Conservation (phyloP, 805 yeast species). For the Nakazawaea laoshanensis region DNA sequence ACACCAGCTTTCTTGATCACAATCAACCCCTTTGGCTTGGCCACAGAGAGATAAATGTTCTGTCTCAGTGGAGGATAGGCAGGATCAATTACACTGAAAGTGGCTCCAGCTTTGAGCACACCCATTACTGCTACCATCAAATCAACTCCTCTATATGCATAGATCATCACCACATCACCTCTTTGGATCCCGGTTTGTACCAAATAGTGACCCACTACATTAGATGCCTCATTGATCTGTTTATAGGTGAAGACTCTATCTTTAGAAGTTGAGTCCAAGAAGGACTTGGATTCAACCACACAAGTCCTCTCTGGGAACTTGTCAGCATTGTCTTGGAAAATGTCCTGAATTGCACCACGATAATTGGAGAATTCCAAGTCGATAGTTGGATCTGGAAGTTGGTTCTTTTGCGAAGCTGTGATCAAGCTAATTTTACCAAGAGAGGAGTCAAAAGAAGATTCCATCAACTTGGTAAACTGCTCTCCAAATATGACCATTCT, state of each 20-base stretch:
- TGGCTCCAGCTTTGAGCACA: slow-evolving; percentile 96
- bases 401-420: slow-evolving; percentile 51
- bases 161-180: slow-evolving; percentile 97
- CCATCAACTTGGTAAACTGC: slow-evolving; percentile 54
- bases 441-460: slow-evolving; percentile 27
- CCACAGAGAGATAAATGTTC: slow-evolving; percentile 85
- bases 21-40: slow-evolving; percentile 85
- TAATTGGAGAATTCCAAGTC: slow-evolving; percentile 87
- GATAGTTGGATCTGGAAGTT: slow-evolving; percentile 80
- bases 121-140: slow-evolving; percentile 96
- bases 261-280: slow-evolving; percentile 39
- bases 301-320: slow-evolving; percentile 81
- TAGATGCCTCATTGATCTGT: slow-evolving; percentile 90
- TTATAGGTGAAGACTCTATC: slow-evolving; percentile 74
- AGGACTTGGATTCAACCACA: slow-evolving; percentile 85
- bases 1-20: slow-evolving; percentile 87
- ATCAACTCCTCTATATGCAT: slow-evolving; percentile 96
- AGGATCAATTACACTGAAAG: slow-evolving; percentile 97
- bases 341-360: slow-evolving; percentile 95
- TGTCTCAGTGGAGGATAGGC: slow-evolving; percentile 99
- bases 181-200: slow-evolving; percentile 70
- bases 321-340: slow-evolving; percentile 80
- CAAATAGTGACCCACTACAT: slow-evolving; percentile 84
- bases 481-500: slow-evolving; percentile 66
- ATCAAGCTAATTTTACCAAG: slow-evolving; percentile 61